phyloP scores from a whole-genome alignment of 371 early-diverging fungal species.

The Rhizomucor miehei region DNA sequence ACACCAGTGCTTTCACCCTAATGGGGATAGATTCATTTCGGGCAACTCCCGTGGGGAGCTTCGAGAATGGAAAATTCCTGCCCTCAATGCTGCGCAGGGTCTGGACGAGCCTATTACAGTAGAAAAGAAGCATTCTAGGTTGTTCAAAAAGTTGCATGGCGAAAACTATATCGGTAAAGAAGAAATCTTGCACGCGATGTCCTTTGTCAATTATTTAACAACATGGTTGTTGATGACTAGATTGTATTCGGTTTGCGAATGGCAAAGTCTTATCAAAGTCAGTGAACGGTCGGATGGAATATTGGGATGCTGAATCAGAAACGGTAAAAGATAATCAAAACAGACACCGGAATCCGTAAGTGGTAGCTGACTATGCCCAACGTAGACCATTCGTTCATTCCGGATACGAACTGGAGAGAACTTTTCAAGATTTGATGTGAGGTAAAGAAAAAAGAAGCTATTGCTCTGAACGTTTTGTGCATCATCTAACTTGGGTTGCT shows the following conservation, averaged over 20 bases:
- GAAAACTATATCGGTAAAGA: conserved; percentile 40
- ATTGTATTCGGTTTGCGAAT: conserved; percentile 67
- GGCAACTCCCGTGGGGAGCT: conserved; percentile 57
- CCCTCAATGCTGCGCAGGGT: conserved; percentile 5
- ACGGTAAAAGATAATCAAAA: conserved; percentile 18
- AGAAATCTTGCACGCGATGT: neutral
- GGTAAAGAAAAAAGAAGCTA: conserved; percentile 14
- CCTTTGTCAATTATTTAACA: no score
- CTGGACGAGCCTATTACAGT: conserved; percentile 30
- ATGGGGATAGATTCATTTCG: conserved; percentile 55
- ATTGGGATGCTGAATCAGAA: conserved; percentile 61
- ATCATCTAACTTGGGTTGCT: no score
- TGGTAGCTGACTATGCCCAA: neutral
- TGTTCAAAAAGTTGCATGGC: conserved; percentile 41
- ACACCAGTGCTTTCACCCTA: conserved; percentile 57
- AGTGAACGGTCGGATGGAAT: conserved; percentile 70
- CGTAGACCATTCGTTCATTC: conserved; percentile 28
- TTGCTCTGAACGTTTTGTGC: no score
- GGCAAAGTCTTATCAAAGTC: conserved; percentile 70
- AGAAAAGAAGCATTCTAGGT: conserved; percentile 27
- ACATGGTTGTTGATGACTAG: conserved; percentile 20
- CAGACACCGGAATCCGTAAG: no score
- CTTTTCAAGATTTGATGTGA: conserved; percentile 45
- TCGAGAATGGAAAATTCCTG: conserved; percentile 58
- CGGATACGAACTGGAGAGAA: conserved; percentile 37